Conservation (phyloP, 2,329 filamentous ascomycete genomes). For the Phaeosphaeriaceae sp. region DNA sequence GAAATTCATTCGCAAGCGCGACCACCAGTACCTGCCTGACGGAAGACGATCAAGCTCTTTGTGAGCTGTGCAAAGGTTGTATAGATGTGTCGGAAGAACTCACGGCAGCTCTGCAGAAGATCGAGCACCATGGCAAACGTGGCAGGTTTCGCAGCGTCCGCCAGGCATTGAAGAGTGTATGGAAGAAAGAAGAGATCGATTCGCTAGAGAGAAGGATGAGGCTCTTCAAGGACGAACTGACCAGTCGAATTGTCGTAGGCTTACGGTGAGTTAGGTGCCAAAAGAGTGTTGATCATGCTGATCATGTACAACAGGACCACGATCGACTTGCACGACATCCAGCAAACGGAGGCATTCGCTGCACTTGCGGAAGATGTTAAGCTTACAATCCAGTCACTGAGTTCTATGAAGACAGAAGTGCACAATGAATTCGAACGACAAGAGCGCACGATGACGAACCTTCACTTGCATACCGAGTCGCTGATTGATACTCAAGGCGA, state of each 20-base stretch:
- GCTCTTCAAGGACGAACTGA: not conserved
- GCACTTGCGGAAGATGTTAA: not conserved
- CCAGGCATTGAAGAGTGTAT: not conserved
- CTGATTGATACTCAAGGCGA: not conserved
- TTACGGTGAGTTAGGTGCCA: not conserved
- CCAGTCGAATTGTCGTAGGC: not conserved
- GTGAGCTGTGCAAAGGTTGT: not conserved
- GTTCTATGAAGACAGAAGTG: not conserved
- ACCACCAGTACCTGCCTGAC: not conserved
- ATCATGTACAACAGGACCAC: not conserved
- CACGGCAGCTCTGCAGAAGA: not conserved
- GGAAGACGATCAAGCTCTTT: not conserved
- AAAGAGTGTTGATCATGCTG: not conserved
- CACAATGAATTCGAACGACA: not conserved
- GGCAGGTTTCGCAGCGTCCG: not conserved
- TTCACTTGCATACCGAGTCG: not conserved
- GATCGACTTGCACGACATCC: not conserved
- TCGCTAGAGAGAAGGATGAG: not conserved
- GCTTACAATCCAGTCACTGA: not conserved
- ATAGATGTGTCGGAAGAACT: not conserved
- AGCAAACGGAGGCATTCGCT: not conserved
- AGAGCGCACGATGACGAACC: not conserved
- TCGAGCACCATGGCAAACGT: not conserved
- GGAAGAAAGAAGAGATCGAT: not conserved
- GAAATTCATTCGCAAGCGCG: not conserved